Base-by-base conservation (phyloP, 2,329 filamentous ascomycete species). In the Diaporthe caulivora region DNA sequence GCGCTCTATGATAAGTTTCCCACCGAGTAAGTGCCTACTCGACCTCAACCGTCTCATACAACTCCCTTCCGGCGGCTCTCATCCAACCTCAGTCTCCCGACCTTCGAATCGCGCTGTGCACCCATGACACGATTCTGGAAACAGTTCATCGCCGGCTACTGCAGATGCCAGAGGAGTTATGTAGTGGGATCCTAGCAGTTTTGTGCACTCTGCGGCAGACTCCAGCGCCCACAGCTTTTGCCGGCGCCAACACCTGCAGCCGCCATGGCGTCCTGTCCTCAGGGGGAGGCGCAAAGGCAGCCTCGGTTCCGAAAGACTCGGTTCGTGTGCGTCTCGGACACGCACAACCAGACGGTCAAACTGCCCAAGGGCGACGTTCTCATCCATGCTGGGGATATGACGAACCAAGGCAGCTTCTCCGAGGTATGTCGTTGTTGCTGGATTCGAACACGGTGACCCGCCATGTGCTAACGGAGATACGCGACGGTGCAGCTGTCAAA, bases 241-340 rank as follows among this genome's bases (percentile, higher is more conserved):
- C 18, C 31, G 51, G 68, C 31, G 34, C 24, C 31, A 24, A n/a
- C 54, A 13, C 7, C 49, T 18, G 21, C 24, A 29, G n/a, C 29
- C 17, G n/a, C 21, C 37, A 75, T 73, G 73, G 40, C 70, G 51
- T 44, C 67, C 26, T 31, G 51, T 26, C 18, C 54, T 1, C 9
- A 15, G 13, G 49, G 62, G 8, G 53, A 62, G 65, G 26, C 47
- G 8, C 44, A 49, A 18, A 62, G 51, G 31, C 42, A 31, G 18
- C 75, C 47, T 51, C 75, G 72, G 9, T 81, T 81, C 13, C 82
- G 86, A 69, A 84, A 87, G 75, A 91, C 92, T 8, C 88, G 93
- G 74, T 88, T 95, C 72, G 92, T 95, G 69, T 94, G 92, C 82
- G 87, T 95, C 72, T 93, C 93, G 5, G 93, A 95, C 82, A 95